Percentiles rank a stretch among this genome's conserved stretches.
phyloP scores from a whole-genome alignment of 2,329 filamentous ascomycete species.

The Claviceps humidiphila region DNA sequence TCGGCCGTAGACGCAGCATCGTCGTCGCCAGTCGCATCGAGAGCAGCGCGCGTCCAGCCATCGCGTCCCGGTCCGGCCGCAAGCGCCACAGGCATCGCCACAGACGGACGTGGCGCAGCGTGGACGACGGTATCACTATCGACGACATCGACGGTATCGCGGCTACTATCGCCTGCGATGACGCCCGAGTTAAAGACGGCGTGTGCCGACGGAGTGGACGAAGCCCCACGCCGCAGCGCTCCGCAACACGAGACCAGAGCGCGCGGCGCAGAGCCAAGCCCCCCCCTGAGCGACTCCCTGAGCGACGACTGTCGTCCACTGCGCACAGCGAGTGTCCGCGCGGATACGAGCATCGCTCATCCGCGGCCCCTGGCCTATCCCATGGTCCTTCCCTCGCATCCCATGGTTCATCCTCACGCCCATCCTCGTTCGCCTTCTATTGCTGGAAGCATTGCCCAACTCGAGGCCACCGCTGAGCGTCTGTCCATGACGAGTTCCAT shows the following conservation, averaged over 20 bases:
- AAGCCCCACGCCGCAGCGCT: no score
- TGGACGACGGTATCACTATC: no score
- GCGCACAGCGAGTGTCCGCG: constrained; percentile 25
- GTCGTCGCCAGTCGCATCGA: no score
- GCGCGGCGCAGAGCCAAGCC: constrained; percentile 3
- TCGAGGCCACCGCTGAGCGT: constrained; percentile 64
- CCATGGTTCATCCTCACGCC: no score
- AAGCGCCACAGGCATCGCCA: no score
- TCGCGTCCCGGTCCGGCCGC: no score
- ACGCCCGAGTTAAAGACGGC: not conserved
- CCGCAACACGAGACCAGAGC: not conserved
- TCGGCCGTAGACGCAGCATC: no score
- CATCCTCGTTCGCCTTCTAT: constrained; percentile 26
- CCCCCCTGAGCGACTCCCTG: constrained; percentile 4
- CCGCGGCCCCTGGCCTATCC: constrained; percentile 35
- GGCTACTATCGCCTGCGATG: constrained; percentile 4
- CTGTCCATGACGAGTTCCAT: constrained; percentile 64
- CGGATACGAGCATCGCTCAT: constrained; percentile 29
- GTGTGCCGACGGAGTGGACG: no score
- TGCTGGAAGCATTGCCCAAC: constrained; percentile 54
- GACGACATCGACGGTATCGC: no score
- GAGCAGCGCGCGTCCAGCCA: no score
- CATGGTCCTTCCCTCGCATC: constrained; percentile 19
- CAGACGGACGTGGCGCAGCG: no score
- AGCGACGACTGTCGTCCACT: constrained; percentile 14